Evolutionary conservation across 768 basidiomycete species (phyloP), one percentile per base, ranked within the genome.

Genomic region (Russula griseocarnosa): DNA sequence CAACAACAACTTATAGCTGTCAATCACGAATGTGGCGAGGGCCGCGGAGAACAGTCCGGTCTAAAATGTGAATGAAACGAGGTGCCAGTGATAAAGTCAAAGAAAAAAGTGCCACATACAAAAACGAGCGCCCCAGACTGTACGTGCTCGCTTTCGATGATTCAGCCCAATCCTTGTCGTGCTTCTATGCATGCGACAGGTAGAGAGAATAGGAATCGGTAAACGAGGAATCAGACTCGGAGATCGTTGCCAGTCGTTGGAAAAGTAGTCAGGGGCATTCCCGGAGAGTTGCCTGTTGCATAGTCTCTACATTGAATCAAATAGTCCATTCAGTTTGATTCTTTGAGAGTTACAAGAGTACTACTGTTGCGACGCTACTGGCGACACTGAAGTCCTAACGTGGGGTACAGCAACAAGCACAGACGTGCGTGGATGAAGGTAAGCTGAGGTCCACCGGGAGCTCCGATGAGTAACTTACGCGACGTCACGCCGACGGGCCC

Each of bases 1-100:
- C 16, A 50, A 40, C 28, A 66, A 40, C 0, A 13, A 28, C 22
- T 66, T 67, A 30, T 66, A 67, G 16, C 65, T 54, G 32, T 67
- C 67, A 40, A 62, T 14, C 5, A 66, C 20, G 51, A 67, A 66
- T 5, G 60, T 52, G 22, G 65, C 59, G 42, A 58, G 26, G 1
- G 60, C 47, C 5, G 51, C 10, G 2, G 67, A 32, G 46, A 67
- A 66, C 5, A 67, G 46, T 10, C 60, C 57, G 2, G 67, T 60
- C 67, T 67, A 30, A 6, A 6, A 5, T 30, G 30, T 28, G 28
- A 28, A 28, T 28, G 28, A 28, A 5, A 18, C n/a, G 11, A n/a
- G n/a, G 11, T 9, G 5, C 28, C 5, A 30, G n/a, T 34, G 14
- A 40, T 40, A 7, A 40, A 53, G 9, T 11, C 3, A 3, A 51